phyloP scores from a whole-genome alignment of 768 basidiomycete genomes.

The Grammothele lineata region DNA sequence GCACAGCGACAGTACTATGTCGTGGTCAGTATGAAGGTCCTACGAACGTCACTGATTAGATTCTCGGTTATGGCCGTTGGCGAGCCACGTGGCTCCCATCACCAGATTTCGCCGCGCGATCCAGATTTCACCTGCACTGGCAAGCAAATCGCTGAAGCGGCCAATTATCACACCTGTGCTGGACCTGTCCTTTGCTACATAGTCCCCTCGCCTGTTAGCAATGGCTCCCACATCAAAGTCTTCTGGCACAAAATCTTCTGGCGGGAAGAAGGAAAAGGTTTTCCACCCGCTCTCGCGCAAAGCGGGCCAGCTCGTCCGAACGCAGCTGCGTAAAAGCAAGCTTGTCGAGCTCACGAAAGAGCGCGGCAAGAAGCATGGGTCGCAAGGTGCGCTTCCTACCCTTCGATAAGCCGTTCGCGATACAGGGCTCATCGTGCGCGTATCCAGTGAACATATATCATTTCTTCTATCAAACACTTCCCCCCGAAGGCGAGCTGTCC shows the following conservation, averaged over 20 bases:
- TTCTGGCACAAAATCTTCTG: slow-evolving; percentile 7
- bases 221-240: neutral
- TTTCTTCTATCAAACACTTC: slow-evolving; percentile 74
- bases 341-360: slow-evolving; percentile 52
- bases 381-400: slow-evolving; percentile 48
- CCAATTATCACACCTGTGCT: too few species aligned
- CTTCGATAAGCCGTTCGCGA: too few species aligned
- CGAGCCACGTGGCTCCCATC: too few species aligned
- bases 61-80: too few species aligned
- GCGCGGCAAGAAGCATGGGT: slow-evolving; percentile 51
- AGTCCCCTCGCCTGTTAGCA: too few species aligned
- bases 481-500: slow-evolving; percentile 50
- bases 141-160: too few species aligned
- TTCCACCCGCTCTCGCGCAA: slow-evolving; percentile 84
- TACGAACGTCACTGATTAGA: too few species aligned
- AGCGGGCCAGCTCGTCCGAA: slow-evolving; percentile 68
- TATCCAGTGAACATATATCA: slow-evolving; percentile 60
- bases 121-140: too few species aligned
- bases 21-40: too few species aligned
- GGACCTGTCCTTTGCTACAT: too few species aligned
- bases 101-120: too few species aligned
- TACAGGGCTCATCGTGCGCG: neutral
- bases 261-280: slow-evolving; percentile 67
- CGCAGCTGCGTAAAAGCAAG: slow-evolving; percentile 65
- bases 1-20: too few species aligned